These are phyloP conservation scores for Hypoxylon perforatum DNA, from an alignment of 495 filamentous ascomycete genomes.

Conservation along the genomic window DNA sequence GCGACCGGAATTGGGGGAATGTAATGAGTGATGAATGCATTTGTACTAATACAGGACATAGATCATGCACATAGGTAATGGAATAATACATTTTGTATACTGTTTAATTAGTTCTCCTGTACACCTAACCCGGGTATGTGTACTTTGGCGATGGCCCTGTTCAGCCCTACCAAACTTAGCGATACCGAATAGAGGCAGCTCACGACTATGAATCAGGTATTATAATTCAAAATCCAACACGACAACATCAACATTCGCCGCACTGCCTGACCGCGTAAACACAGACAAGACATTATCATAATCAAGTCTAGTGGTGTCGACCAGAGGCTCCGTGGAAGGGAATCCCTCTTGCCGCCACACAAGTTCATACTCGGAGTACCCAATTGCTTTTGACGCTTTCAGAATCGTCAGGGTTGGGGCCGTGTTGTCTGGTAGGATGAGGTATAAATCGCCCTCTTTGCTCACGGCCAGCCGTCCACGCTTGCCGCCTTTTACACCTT, in stretches of 20 bases:
- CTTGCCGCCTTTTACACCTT: slow-evolving; percentile 44
- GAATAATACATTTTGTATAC: slow-evolving; percentile 8
- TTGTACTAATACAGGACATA: slow-evolving; percentile 35
- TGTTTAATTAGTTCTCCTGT: background rate
- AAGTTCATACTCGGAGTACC: slow-evolving; percentile 45
- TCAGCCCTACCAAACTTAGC: too few species aligned
- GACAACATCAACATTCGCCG: slow-evolving; percentile 34
- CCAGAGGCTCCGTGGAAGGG: slow-evolving; percentile 51
- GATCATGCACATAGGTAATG: slow-evolving; percentile 23
- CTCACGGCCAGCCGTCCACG: slow-evolving; percentile 51
- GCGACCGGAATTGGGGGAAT: slow-evolving; percentile 7
- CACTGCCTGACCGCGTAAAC: slow-evolving; percentile 42
- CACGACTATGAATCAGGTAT: background rate
- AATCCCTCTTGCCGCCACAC: slow-evolving; percentile 48
- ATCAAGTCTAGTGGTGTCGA: slow-evolving; percentile 49
- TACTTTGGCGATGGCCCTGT: background rate
- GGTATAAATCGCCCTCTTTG: slow-evolving; percentile 48
- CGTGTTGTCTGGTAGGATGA: slow-evolving; percentile 49
- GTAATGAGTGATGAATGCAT: slow-evolving; percentile 35
- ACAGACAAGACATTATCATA: slow-evolving; percentile 52
- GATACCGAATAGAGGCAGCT: too few species aligned
- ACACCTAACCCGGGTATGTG: too few species aligned
- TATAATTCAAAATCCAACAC: slow-evolving; percentile 54
- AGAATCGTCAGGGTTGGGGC: slow-evolving; percentile 45
- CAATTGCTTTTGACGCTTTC: slow-evolving; percentile 39